These are phyloP conservation scores for Cephaloascus fragrans DNA, from an alignment of 805 yeast genomes.

Conservation along the genomic window DNA sequence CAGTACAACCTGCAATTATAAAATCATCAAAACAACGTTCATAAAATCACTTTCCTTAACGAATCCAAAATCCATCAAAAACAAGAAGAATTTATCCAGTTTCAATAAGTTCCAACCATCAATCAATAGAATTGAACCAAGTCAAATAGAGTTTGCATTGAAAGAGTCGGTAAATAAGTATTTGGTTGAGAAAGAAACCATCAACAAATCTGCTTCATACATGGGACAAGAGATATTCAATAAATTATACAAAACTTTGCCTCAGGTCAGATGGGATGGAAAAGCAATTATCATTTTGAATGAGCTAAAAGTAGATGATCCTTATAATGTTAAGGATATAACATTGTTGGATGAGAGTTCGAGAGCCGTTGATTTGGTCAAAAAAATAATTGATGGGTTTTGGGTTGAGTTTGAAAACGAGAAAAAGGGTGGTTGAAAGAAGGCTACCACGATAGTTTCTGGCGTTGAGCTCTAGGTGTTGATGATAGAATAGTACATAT, in stretches of 20 bases:
- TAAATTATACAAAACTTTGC: conserved; percentile 14
- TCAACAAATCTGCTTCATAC: conserved; percentile 6
- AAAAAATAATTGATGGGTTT: conserved; percentile 14
- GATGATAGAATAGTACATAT: no score
- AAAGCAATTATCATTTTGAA: conserved; percentile 26
- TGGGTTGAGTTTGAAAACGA: conserved; percentile 18
- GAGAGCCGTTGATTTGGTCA: conserved; percentile 12
- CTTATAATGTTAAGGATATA: conserved; percentile 21
- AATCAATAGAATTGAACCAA: no score
- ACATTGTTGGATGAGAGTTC: conserved; percentile 10
- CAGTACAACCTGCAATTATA: no score
- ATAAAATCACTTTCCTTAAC: conserved; percentile 41
- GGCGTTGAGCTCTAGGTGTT: no score
- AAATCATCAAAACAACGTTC: conserved; percentile 46
- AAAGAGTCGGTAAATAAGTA: conserved; percentile 1
- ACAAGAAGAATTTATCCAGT: not conserved
- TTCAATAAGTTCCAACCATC: not conserved
- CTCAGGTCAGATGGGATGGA: conserved; percentile 20
- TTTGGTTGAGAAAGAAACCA: conserved; percentile 1
- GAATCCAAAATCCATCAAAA: conserved; percentile 10
- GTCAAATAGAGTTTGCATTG: not conserved
- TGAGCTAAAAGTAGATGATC: conserved; percentile 26
- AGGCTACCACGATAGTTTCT: no score
- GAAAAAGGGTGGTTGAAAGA: conserved; percentile 17
- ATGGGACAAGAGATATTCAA: conserved; percentile 16